Percentiles rank a stretch among this genome's conserved stretches.
These are phyloP conservation scores for Tephrocybe rancida DNA, from an alignment of 768 basidiomycete genomes.

Conservation along the genomic window DNA sequence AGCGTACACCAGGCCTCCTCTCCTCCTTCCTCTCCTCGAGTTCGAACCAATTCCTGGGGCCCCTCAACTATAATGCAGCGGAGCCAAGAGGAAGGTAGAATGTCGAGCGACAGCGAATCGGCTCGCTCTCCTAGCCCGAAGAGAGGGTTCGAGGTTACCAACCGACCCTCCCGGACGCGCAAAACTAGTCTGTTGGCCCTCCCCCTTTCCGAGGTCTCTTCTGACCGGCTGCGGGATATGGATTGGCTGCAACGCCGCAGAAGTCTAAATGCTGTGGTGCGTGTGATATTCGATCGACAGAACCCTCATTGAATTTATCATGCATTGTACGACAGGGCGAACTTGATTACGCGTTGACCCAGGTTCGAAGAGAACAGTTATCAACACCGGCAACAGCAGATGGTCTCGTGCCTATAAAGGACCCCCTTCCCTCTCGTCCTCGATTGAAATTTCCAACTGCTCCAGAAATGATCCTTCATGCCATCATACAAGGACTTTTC, in stretches of 20 bases:
- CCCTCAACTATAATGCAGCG: constrained; percentile 42
- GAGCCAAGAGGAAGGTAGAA: constrained; percentile 44
- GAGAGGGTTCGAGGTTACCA: constrained; percentile 54
- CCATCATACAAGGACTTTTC: constrained; percentile 58
- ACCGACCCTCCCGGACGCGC: constrained; percentile 42
- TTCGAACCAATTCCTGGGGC: constrained; percentile 54
- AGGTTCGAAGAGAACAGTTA: constrained; percentile 50
- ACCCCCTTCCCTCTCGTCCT: constrained; percentile 1
- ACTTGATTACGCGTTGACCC: constrained; percentile 68
- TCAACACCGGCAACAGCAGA: constrained; percentile 59
- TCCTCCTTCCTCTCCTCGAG: constrained; percentile 42
- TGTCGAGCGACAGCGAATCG: constrained; percentile 49
- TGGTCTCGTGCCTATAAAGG: constrained; percentile 21
- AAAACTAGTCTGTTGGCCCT: constrained; percentile 31
- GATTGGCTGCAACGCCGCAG: constrained; percentile 80
- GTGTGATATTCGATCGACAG: constrained; percentile 22
- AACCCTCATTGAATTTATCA: neutral
- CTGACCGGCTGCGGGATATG: constrained; percentile 57
- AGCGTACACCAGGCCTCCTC: constrained; percentile 39
- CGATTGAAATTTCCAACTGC: constrained; percentile 32
- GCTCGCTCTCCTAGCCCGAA: constrained; percentile 39
- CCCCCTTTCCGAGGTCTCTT: constrained; percentile 13
- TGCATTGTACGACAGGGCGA: constrained; percentile 55
- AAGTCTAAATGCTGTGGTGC: constrained; percentile 70
- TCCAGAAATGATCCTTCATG: constrained; percentile 43